phyloP scores from a whole-genome alignment of 2,329 filamentous ascomycete species.

The Stagonosporopsis vannaccii region DNA sequence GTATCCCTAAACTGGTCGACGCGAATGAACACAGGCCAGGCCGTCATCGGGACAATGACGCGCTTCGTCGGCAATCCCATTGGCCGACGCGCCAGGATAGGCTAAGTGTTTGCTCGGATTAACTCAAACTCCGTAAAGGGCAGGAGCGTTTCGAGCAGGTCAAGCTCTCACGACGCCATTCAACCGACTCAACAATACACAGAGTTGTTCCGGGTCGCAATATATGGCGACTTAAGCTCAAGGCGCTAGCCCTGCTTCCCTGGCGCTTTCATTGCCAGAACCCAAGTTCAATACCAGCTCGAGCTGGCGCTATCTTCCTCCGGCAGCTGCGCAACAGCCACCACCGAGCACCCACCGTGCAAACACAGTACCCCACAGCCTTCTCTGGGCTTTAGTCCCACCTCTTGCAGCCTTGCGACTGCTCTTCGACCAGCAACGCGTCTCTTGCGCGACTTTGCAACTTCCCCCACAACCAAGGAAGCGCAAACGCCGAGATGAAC shows the following conservation, averaged over 20 bases:
- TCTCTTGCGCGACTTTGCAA: constrained; percentile 20
- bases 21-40: not conserved
- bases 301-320: constrained; percentile 33
- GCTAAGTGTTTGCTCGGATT: constrained; percentile 11
- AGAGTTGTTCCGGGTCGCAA: constrained; percentile 26
- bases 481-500: constrained; percentile 50
- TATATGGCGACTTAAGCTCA: constrained; percentile 25
- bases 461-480: constrained; percentile 36
- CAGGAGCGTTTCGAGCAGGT: too few species aligned
- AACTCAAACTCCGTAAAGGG: constrained; percentile 8
- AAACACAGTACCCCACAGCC: constrained; percentile 13
- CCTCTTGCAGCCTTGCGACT: constrained; percentile 17
- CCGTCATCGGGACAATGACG: constrained; percentile 17
- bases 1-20: not conserved
- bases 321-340: constrained; percentile 28
- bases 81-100: not conserved
- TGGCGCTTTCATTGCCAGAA: constrained; percentile 24
- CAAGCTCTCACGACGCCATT: constrained; percentile 10
- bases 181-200: constrained; percentile 6
- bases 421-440: constrained; percentile 25
- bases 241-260: constrained; percentile 20
- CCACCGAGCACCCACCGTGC: constrained; percentile 23
- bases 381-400: constrained; percentile 28
- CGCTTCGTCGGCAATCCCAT: constrained; percentile 4
- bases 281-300: constrained; percentile 26